Evolutionary conservation across 2,329 filamentous ascomycete genomes (phyloP), one percentile per base, ranked within the genome.

Genomic region (Colletotrichum lupini): DNA sequence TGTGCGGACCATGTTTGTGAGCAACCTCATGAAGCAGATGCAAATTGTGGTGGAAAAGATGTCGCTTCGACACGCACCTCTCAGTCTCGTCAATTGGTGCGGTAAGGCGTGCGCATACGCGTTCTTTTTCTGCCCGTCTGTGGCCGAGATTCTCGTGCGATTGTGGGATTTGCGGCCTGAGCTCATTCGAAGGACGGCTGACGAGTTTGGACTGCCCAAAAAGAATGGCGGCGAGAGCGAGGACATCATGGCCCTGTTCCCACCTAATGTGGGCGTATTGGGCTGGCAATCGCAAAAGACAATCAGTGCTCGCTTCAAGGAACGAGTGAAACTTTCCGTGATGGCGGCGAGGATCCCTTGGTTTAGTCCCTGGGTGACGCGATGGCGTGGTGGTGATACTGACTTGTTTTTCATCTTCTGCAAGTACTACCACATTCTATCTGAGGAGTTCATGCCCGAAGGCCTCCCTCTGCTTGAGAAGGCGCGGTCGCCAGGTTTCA

Each of bases 31-130:
- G 55, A 91, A 92, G 52, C 95, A 98, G 79, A 93, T 98, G 91
- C 88, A 90, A 1, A 93, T 97, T 75, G 93, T 95, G n/a, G 92
- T 97, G 7, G 94, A 97, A 67, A 96, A 95, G 80, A 93, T 98
- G 91, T 95, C 94, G 19, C 86, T 94, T 78, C 90, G 94, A 61
- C 93, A 95, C 72, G 86, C 86, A 4, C 89, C 89, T 1, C 78
- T 86, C 24, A 93, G 91, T 77, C 82, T 95, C 72, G 94, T 98
- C 71, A 93, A 93, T 35, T 98, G 98, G 80, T 95, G 94, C 67
- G 95, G 94, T 73, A 97, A 97, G 82, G 94, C 95, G 4, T 96
- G 94, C 79, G 95, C 95, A 2, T 98, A 97, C 81, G 95, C 94
- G 35, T 98, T 97, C 82, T 97, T 96, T 83, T 98, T 97, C 78